Evolutionary conservation across 352 stramenopile genomes (phyloP).

Genomic region (Saprolegnia parasitica): DNA sequence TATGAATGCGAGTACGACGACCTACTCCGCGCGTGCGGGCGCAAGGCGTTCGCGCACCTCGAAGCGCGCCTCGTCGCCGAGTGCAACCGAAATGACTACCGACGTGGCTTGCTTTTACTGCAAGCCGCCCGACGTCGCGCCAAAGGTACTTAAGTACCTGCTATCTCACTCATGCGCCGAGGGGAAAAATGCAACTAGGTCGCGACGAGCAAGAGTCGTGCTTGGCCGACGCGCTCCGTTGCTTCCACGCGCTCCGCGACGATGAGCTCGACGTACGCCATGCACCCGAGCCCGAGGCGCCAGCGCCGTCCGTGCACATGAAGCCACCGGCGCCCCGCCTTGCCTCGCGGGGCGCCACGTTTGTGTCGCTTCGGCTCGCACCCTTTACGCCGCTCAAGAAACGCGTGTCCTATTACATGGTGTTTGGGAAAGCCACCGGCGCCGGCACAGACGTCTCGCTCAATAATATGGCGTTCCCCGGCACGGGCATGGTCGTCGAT

Average conservation of each 20-base stretch:
- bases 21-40: background rate
- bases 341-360: constrained; percentile 45
- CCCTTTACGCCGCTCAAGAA: constrained; percentile 37
- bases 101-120: constrained; percentile 16
- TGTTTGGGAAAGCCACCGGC: constrained; percentile 65
- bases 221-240: constrained; percentile 16
- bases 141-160: constrained; percentile 3
- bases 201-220: constrained; percentile 21
- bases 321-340: constrained; percentile 45
- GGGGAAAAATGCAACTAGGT: no score
- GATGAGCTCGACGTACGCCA: background rate
- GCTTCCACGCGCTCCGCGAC: constrained; percentile 10
- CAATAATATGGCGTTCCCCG: constrained; percentile 59
- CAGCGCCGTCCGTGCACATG: background rate
- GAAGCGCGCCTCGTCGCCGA: constrained; percentile 27
- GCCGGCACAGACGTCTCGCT: constrained; percentile 71
- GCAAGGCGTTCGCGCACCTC: background rate
- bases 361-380: constrained; percentile 48
- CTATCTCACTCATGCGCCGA: no score
- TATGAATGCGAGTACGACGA: constrained; percentile 20
- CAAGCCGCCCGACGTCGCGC: constrained; percentile 13
- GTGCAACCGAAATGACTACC: constrained; percentile 30
- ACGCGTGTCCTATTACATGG: constrained; percentile 61
- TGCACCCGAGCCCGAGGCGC: background rate
- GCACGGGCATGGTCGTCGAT: constrained; percentile 53